A percentile compares a stretch with the other conserved stretches of the same genome.
Conservation (phyloP, 202 grass and related monocot genomes). For the Panicum virgatum region DNA sequence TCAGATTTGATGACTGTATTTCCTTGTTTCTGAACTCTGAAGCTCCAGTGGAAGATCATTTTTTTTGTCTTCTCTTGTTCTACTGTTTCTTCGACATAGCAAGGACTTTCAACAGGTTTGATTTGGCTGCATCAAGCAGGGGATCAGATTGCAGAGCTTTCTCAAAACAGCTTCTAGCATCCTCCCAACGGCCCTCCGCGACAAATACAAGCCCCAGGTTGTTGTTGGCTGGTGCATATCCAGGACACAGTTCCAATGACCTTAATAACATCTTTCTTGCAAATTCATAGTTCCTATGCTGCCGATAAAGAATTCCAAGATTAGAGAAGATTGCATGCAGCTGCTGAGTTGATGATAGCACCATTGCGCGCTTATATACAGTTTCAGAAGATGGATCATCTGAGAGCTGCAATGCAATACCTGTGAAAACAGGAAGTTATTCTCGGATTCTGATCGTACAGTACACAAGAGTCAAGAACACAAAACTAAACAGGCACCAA, state of each 20-base stretch:
- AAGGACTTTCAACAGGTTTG: constrained; percentile 68
- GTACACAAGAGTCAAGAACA: background rate
- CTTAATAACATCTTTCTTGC: constrained; percentile 75
- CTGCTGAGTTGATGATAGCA: constrained; percentile 63
- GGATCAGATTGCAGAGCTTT: constrained; percentile 78
- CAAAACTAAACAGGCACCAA: background rate
- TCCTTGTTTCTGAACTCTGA: constrained; percentile 13
- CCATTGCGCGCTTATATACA: constrained; percentile 77
- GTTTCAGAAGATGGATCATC: constrained; percentile 71
- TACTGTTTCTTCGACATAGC: constrained; percentile 56
- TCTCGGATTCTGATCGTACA: background rate
- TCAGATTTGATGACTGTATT: background rate
- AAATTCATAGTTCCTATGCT: constrained; percentile 75
- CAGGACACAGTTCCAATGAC: constrained; percentile 88
- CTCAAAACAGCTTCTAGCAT: constrained; percentile 79
- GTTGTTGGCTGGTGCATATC: constrained; percentile 89
- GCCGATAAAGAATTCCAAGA: constrained; percentile 87
- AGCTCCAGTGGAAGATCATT: constrained; percentile 14
- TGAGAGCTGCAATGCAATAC: constrained; percentile 89
- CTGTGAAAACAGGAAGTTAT: constrained; percentile 41
- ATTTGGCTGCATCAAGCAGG: constrained; percentile 87
- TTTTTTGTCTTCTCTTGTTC: constrained; percentile 32
- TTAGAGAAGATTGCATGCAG: constrained; percentile 86
- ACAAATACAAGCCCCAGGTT: constrained; percentile 88
- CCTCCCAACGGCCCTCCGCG: constrained; percentile 64